Conservation (phyloP, 371 early-diverging fungal species). For the Lichtheimia ramosa region DNA sequence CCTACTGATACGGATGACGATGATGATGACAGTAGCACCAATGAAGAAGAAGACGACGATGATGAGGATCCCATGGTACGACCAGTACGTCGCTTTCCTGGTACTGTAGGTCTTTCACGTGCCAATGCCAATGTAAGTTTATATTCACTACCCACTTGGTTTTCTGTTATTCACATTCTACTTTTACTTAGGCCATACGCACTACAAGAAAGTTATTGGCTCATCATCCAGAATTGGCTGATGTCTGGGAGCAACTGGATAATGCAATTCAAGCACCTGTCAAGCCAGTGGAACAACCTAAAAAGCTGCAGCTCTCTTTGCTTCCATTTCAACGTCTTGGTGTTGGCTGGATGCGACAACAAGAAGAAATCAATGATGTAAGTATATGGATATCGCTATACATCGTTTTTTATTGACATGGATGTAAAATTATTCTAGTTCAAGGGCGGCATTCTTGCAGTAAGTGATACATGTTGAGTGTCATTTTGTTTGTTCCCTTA, state of each 20-base stretch:
- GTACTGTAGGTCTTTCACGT: no score
- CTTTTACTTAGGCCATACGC: conserved; percentile 13
- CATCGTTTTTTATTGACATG: not conserved
- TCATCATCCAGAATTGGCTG: conserved; percentile 63
- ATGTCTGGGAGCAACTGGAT: conserved; percentile 73
- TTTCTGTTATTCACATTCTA: not conserved
- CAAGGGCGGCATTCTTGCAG: conserved; percentile 82
- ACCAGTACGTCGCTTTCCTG: no score
- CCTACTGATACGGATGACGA: not conserved
- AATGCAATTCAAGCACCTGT: conserved; percentile 29
- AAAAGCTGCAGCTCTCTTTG: conserved; percentile 69
- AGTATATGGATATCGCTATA: conserved; percentile 3
- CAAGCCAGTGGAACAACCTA: conserved; percentile 67
- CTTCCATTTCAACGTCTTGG: conserved; percentile 91
- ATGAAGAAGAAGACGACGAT: not conserved
- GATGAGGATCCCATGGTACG: no score
- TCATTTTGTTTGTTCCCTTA: not conserved
- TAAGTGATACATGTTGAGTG: conserved; percentile 12
- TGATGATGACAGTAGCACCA: not conserved
- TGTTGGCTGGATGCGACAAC: conserved; percentile 79
- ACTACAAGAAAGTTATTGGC: conserved; percentile 27
- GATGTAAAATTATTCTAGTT: conserved; percentile 41
- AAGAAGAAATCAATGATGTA: conserved; percentile 60
- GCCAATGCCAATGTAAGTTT: not conserved
- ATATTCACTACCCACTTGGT: not conserved